Percentiles rank a stretch among this genome's conserved stretches.
These are phyloP conservation scores for Desmodesmus armatus DNA, from an alignment of 139 green algal genomes.

Conservation along the genomic window DNA sequence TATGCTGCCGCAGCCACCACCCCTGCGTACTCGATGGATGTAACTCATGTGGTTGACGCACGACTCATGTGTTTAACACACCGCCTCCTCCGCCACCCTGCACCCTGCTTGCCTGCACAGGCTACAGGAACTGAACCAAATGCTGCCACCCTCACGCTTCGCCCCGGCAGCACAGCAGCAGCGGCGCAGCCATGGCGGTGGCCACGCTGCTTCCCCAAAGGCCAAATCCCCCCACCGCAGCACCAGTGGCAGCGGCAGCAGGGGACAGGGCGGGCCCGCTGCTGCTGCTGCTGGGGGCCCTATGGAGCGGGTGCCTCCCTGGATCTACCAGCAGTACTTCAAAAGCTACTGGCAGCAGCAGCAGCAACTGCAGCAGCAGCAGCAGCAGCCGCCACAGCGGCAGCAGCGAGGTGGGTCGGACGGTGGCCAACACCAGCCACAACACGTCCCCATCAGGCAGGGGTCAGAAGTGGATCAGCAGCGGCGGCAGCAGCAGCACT, in stretches of 20 bases:
- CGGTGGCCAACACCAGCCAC: no score
- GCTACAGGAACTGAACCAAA: background rate
- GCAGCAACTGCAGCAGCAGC: background rate
- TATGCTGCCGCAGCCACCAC: no score
- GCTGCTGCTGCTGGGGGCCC: no score
- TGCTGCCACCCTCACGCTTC: conserved; percentile 12
- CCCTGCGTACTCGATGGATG: no score
- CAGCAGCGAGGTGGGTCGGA: no score
- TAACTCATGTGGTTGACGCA: no score
- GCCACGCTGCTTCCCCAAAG: no score
- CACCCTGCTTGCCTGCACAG: no score
- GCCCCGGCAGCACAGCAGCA: background rate
- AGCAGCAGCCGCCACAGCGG: no score
- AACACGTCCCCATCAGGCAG: background rate
- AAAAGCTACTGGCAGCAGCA: conserved; percentile 30
- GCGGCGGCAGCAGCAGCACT: background rate
- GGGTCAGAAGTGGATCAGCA: background rate
- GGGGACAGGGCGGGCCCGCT: background rate
- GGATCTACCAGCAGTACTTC: conserved; percentile 21
- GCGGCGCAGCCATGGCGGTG: background rate
- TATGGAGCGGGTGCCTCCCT: background rate
- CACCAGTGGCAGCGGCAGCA: background rate
- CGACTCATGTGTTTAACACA: background rate
- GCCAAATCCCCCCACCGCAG: no score
- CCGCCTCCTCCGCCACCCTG: no score